Evolutionary conservation across 2,329 filamentous ascomycete genomes (phyloP).

Genomic region (Cytospora leucostoma): DNA sequence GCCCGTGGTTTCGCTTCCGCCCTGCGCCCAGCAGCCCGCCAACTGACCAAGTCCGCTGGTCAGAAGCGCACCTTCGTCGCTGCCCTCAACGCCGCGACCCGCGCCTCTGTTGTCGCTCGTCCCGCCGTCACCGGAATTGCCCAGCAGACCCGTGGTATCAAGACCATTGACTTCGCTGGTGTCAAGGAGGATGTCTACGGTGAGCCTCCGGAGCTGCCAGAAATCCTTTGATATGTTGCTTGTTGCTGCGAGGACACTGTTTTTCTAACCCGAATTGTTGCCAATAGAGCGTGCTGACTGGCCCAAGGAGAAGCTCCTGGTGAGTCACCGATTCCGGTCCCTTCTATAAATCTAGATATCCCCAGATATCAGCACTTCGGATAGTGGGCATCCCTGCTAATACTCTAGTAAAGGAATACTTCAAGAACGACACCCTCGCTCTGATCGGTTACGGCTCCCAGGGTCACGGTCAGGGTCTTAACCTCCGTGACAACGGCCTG

Average conservation of each 20-base stretch:
- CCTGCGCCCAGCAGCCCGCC: slow-evolving; percentile 64
- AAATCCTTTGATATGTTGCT: slow-evolving; percentile 16
- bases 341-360: not conserved
- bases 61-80: slow-evolving; percentile 65
- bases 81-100: slow-evolving; percentile 54
- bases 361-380: slow-evolving; percentile 29
- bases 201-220: slow-evolving; percentile 44
- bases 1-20: slow-evolving; percentile 73
- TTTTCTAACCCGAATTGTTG: slow-evolving; percentile 13
- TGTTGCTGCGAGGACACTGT: slow-evolving; percentile 3
- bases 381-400: slow-evolving; percentile 17
- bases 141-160: slow-evolving; percentile 77
- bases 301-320: slow-evolving; percentile 96
- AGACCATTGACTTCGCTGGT: slow-evolving; percentile 99
- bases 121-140: slow-evolving; percentile 50
- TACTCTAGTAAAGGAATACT: slow-evolving; percentile 73
- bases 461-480: slow-evolving; percentile 98
- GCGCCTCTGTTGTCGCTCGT: slow-evolving; percentile 51
- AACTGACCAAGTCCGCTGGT: slow-evolving; percentile 60
- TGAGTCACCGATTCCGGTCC: slow-evolving; percentile 51
- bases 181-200: slow-evolving; percentile 93
- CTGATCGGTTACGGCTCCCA: slow-evolving; percentile 98
- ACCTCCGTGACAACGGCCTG: slow-evolving; percentile 98
- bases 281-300: slow-evolving; percentile 92
- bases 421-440: slow-evolving; percentile 99